Evolutionary conservation across 179 eudicot genomes (phyloP).

Genomic region (Sideroxylon spinosum): DNA sequence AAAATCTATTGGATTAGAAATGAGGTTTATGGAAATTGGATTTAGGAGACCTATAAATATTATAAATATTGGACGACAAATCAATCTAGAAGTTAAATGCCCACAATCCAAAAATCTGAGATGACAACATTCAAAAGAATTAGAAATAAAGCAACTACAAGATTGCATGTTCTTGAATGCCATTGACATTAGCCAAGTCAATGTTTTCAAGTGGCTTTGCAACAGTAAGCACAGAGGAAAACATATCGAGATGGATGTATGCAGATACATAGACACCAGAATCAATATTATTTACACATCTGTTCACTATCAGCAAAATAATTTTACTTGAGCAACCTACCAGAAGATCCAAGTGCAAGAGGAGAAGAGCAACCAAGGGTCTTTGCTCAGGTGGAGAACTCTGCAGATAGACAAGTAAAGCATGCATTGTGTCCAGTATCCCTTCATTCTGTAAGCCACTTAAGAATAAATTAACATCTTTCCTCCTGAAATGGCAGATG

Average conservation of each 20-base stretch:
- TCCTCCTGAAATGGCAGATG: conserved; percentile 36
- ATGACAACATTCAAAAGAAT: neutral
- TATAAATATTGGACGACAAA: neutral
- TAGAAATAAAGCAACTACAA: neutral
- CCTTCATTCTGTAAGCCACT: conserved; percentile 33
- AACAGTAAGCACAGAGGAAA: neutral
- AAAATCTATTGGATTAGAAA: neutral
- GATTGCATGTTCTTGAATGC: neutral
- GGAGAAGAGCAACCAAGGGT: conserved; percentile 41
- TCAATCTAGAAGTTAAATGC: neutral
- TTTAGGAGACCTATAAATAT: too few species aligned
- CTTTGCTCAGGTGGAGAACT: conserved; percentile 33
- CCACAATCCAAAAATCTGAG: neutral
- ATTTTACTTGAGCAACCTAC: conserved; percentile 24
- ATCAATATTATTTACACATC: neutral
- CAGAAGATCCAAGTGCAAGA: conserved; percentile 49
- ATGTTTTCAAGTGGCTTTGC: neutral
- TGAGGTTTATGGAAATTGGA: neutral
- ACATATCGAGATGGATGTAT: neutral
- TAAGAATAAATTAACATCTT: conserved; percentile 28
- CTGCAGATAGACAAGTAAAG: conserved; percentile 34
- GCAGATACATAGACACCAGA: neutral
- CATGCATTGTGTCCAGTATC: conserved; percentile 28
- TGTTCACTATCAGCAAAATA: neutral
- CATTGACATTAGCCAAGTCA: neutral